Evolutionary conservation across 805 yeast genomes (phyloP).

Genomic region (Candida pseudofarinosa): DNA sequence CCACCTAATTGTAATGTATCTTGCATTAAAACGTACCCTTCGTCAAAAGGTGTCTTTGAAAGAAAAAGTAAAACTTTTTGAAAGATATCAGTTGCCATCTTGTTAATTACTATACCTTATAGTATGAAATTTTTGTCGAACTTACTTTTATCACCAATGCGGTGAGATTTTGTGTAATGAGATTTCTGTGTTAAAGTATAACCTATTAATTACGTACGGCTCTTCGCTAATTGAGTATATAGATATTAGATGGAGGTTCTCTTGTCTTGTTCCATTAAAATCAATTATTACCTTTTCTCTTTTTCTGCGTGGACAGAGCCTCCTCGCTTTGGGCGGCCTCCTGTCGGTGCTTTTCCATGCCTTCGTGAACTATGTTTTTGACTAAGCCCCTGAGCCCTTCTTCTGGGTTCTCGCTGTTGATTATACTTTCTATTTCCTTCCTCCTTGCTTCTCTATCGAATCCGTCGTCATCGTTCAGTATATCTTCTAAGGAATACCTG

Average conservation of each 20-base stretch:
- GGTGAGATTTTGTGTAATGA: neutral
- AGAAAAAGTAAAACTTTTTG: neutral
- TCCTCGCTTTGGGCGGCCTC: slow-evolving; percentile 12
- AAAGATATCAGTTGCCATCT: neutral
- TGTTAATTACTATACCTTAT: neutral
- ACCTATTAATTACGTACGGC: too few relatives aligned
- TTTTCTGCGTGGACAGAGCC: slow-evolving; percentile 24
- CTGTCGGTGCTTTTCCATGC: slow-evolving; percentile 32
- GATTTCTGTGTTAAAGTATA: too few relatives aligned
- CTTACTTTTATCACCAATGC: neutral
- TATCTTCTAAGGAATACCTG: slow-evolving; percentile 51
- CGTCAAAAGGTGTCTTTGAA: slow-evolving; percentile 3
- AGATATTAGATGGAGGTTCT: too few relatives aligned
- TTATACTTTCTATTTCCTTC: slow-evolving; percentile 60
- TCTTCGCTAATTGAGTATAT: too few relatives aligned
- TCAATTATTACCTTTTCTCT: slow-evolving; percentile 19
- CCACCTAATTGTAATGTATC: too few relatives aligned
- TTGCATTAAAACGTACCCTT: slow-evolving; percentile 5
- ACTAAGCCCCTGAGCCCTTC: slow-evolving; percentile 68
- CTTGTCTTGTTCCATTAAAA: neutral
- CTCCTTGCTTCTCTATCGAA: slow-evolving; percentile 55
- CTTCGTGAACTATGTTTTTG: slow-evolving; percentile 59
- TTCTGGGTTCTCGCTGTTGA: slow-evolving; percentile 79
- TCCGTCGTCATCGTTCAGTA: slow-evolving; percentile 31
- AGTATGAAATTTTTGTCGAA: neutral